Percentiles rank a stretch among this genome's conserved stretches.
Evolutionary conservation across 768 basidiomycete species (phyloP).

Genomic region (Phylloporus scabripes): DNA sequence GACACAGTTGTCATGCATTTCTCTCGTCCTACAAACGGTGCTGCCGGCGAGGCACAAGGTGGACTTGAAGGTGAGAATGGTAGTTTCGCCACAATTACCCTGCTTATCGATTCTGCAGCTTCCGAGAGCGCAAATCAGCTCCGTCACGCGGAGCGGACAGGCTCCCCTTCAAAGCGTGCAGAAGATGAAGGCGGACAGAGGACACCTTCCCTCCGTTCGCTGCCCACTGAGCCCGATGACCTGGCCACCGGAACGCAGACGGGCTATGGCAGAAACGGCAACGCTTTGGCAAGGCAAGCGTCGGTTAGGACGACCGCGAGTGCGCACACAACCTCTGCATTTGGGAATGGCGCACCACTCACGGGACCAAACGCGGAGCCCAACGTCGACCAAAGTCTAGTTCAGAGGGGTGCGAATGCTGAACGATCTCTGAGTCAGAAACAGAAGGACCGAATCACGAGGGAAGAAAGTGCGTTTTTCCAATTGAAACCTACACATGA

Average conservation of each 20-base stretch:
- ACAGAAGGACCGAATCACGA: constrained; percentile 47
- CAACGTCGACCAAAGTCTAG: constrained; percentile 36
- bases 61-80: constrained; percentile 3
- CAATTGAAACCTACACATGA: not conserved
- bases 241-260: constrained; percentile 2
- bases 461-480: constrained; percentile 43
- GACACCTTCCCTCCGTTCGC: constrained; percentile 21
- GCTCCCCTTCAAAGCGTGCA: not conserved
- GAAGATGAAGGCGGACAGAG: not conserved
- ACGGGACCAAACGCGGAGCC: constrained; percentile 43
- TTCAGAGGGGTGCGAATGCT: constrained; percentile 41
- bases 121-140: not conserved
- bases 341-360: constrained; percentile 51
- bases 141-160: not conserved
- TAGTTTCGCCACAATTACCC: not conserved
- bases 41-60: not conserved
- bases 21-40: not conserved
- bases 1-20: constrained; percentile 39
- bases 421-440: constrained; percentile 44
- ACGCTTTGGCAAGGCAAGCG: constrained; percentile 10
- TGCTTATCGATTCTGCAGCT: constrained; percentile 1
- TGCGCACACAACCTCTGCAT: constrained; percentile 28
- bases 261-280: not conserved
- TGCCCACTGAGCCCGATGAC: constrained; percentile 13
- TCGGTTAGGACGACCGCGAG: constrained; percentile 24